phyloP scores from a whole-genome alignment of 306 rosid species.

The Casuarina cunninghamiana region DNA sequence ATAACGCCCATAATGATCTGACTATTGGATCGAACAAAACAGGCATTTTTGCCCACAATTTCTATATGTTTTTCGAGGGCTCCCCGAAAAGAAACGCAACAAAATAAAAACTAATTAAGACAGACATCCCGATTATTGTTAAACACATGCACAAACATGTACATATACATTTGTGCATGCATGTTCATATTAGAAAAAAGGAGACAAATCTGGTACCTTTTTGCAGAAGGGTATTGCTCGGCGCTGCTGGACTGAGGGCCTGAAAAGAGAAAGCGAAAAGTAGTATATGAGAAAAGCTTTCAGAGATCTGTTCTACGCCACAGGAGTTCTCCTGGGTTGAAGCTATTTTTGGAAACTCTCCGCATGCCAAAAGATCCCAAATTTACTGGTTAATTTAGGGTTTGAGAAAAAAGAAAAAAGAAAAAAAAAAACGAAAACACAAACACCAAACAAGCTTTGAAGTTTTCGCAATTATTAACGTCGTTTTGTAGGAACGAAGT shows the following conservation, averaged over 20 bases:
- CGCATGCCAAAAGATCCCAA: slow-evolving; percentile 23
- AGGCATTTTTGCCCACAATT: neutral
- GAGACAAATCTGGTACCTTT: slow-evolving; percentile 21
- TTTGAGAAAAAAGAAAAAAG: neutral
- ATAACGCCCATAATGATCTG: neutral
- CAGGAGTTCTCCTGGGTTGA: slow-evolving; percentile 9
- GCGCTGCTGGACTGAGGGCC: slow-evolving; percentile 13
- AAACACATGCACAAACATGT: neutral
- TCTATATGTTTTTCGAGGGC: neutral
- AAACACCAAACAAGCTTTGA: too few relatives aligned
- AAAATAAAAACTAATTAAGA: neutral
- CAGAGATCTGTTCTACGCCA: slow-evolving; percentile 20
- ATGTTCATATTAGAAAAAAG: neutral
- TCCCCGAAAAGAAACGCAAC: neutral
- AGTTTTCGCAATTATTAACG: slow-evolving; percentile 20
- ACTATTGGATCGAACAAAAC: slow-evolving; percentile 15
- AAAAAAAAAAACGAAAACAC: neutral
- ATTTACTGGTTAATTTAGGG: slow-evolving; percentile 11
- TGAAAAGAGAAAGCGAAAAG: slow-evolving; percentile 8
- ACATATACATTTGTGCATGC: neutral
- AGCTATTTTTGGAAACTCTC: slow-evolving; percentile 3
- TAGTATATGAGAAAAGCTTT: slow-evolving; percentile 17
- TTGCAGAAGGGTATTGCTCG: slow-evolving; percentile 1
- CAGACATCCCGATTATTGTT: neutral
- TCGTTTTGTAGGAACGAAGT: slow-evolving; percentile 23